Evolutionary conservation across 768 basidiomycete species (phyloP).

Genomic region (Suillus subalutaceus): DNA sequence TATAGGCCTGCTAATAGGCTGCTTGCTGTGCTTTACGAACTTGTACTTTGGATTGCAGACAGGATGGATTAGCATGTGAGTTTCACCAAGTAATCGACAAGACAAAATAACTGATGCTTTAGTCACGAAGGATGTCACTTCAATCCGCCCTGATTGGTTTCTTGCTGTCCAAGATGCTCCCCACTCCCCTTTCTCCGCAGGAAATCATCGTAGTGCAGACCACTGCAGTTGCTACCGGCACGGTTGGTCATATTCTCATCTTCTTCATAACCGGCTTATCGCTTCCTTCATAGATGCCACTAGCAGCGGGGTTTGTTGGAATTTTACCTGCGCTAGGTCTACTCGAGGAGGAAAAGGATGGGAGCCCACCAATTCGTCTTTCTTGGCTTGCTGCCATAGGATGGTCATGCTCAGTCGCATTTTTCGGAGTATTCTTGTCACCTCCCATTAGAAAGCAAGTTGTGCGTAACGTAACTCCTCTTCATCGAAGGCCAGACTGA

Average conservation of each 20-base stretch:
- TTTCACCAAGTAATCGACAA: slow-evolving; percentile 6
- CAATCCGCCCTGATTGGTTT: slow-evolving; percentile 94
- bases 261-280: neutral
- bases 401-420: slow-evolving; percentile 92
- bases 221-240: slow-evolving; percentile 92
- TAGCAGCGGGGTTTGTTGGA: slow-evolving; percentile 88
- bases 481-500: slow-evolving; percentile 13
- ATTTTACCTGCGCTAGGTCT: slow-evolving; percentile 89
- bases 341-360: slow-evolving; percentile 75
- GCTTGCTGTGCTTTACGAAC: slow-evolving; percentile 90
- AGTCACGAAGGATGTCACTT: slow-evolving; percentile 81
- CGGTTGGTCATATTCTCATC: slow-evolving; percentile 30
- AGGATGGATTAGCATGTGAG: slow-evolving; percentile 88
- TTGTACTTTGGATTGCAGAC: slow-evolving; percentile 87
- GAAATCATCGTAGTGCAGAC: slow-evolving; percentile 95
- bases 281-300: slow-evolving; percentile 58
- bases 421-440: slow-evolving; percentile 98
- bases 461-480: slow-evolving; percentile 45
- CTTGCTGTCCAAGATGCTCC: slow-evolving; percentile 76
- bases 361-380: slow-evolving; percentile 72
- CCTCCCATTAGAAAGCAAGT: slow-evolving; percentile 95
- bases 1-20: slow-evolving; percentile 83
- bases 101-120: slow-evolving; percentile 4
- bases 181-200: slow-evolving; percentile 79
- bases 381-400: slow-evolving; percentile 73